Evolutionary conservation across 371 early-diverging fungal genomes (phyloP).

Genomic region (Blakeslea trispora): DNA sequence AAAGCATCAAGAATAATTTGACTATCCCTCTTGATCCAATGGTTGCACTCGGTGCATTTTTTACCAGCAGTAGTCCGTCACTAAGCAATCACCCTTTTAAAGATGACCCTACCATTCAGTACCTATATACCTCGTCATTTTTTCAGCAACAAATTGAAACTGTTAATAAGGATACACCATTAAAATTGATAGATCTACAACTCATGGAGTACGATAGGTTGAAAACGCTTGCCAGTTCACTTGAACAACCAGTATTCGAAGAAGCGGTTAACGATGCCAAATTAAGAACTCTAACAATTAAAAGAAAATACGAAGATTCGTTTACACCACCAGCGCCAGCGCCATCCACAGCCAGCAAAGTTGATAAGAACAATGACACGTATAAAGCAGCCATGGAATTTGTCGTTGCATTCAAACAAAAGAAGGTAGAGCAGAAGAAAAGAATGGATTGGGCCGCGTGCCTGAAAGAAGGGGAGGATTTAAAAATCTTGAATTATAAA

Average conservation of each 20-base stretch:
- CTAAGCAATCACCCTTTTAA: no score
- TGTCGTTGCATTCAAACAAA: slow-evolving; percentile 15
- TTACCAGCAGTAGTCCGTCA: no score
- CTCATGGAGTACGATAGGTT: slow-evolving; percentile 11
- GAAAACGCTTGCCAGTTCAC: slow-evolving; percentile 9
- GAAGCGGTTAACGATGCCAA: no score
- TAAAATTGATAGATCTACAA: slow-evolving; percentile 8
- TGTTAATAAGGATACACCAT: neutral
- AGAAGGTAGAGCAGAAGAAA: no score
- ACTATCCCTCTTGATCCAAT: no score
- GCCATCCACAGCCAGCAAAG: slow-evolving; percentile 8
- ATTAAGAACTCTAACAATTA: neutral
- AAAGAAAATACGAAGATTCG: slow-evolving; percentile 5
- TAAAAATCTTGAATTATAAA: slow-evolving; percentile 18
- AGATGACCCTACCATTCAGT: no score
- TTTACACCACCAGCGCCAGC: no score
- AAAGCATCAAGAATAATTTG: no score
- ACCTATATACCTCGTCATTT: no score
- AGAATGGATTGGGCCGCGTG: slow-evolving; percentile 19
- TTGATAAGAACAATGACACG: slow-evolving; percentile 16
- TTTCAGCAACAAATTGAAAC: no score
- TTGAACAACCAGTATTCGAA: slow-evolving; percentile 1
- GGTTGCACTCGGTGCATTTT: no score
- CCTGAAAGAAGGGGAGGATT: slow-evolving; percentile 19
- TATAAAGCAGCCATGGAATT: slow-evolving; percentile 17